phyloP scores from a whole-genome alignment of 2,329 filamentous ascomycete species.

The Ceratocystis papillata region DNA sequence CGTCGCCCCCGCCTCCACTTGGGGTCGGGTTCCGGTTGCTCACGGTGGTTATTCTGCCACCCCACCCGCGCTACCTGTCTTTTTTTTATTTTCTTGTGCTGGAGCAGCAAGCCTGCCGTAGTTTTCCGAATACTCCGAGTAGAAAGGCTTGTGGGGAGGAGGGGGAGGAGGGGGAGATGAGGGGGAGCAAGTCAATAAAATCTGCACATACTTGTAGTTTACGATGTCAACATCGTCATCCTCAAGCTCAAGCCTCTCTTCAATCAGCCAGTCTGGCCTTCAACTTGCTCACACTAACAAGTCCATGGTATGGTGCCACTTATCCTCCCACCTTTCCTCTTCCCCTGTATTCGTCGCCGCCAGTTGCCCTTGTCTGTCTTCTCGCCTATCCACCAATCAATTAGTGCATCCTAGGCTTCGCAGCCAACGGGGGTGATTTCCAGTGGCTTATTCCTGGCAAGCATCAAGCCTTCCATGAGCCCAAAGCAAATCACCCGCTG shows the following conservation, averaged over 20 bases:
- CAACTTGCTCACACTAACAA: background rate
- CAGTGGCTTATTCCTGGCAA: constrained; percentile 3
- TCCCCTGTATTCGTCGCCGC: background rate
- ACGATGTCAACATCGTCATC: background rate
- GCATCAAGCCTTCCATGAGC: constrained; percentile 2
- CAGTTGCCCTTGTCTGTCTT: background rate
- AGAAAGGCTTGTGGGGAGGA: background rate
- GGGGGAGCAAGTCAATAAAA: background rate
- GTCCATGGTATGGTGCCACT: background rate
- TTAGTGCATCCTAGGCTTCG: background rate
- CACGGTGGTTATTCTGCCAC: background rate
- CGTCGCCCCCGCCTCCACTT: background rate
- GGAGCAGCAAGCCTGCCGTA: background rate
- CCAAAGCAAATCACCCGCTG: constrained; percentile 4
- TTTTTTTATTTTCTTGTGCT: background rate
- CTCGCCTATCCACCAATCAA: constrained; percentile 10
- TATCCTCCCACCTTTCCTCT: background rate
- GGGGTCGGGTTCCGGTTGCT: background rate
- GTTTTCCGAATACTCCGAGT: background rate
- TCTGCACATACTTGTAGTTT: background rate
- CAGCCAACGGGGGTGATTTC: background rate
- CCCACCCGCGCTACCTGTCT: background rate
- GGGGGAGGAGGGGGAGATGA: background rate
- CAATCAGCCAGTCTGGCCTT: background rate
- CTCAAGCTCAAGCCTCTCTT: background rate